Evolutionary conservation across 495 filamentous ascomycete genomes (phyloP), one percentile per base, ranked within the genome.

Genomic region (Neurospora discreta): DNA sequence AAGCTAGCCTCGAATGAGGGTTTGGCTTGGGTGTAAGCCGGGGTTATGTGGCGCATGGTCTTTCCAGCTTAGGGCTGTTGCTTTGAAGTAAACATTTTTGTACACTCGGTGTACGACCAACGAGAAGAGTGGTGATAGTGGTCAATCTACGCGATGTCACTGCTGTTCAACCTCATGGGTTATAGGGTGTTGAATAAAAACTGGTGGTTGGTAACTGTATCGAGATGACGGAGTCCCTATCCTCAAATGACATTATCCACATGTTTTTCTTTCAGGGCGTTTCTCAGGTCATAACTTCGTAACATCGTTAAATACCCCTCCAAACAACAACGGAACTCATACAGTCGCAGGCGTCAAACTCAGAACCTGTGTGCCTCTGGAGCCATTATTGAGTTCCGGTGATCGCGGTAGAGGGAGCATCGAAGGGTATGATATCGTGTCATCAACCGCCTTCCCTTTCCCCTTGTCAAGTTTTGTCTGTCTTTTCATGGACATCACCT

Each of bases 361-460:
- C 16, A 6, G 69, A 39, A 52, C 33, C 36, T 18, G 26, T 16
- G 2, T 39, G 7, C 16, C 58, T 36, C 33, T 5, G 33, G 33
- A 36, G 52, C 13, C 15, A 60, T 5, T 5, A 60, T 5, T 5
- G 3, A 38, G 5, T 15, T 3, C 40, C 6, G 73, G 58, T 40
- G 73, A 71, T 26, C 41, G 70, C 0, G 72, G 72, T n/a, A 75
- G 9, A 7, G 74, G 72, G 39, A 74, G 70, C 72, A 38, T 69
- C 15, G 71, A 74, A 10, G 68, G 16, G 36, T 73, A 69, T 16
- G 41, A 8, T 20, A 30, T 46, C 23, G 69, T 69, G 42, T 70
- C 71, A 68, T 75, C 74, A 23, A 74, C 70, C 3, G 72, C 78
- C n/a, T 71, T 77, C 11, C 74, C 74, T 46, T 79, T 68, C 3